Evolutionary conservation across 495 filamentous ascomycete species (phyloP), one percentile per base, ranked within the genome.

Genomic region (Aspergillus cristatus): DNA sequence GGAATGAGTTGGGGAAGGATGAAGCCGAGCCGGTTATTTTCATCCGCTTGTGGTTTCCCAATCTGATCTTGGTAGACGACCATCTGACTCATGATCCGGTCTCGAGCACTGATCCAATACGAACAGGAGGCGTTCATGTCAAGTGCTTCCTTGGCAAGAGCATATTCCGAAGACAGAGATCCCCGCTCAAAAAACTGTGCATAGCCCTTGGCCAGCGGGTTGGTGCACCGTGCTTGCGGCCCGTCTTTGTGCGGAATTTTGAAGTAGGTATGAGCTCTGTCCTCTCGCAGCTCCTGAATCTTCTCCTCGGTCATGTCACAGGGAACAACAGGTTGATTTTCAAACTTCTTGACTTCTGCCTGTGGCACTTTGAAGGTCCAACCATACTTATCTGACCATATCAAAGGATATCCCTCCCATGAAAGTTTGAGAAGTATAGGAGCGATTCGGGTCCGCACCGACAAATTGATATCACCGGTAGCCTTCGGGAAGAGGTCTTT

Each of bases 1-100:
- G 91, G 91, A 42, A 99, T 96, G 37, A 99, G 63, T 50, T 99
- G 91, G n/a, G 91, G 91, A n/a, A 99, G 63, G 46, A 99, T 96
- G 47, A 84, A 91, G 3, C 91, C 91, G 7, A 73, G 38, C n/a
- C 71, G 54, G 16, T 47, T 26, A 32, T 44, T 34, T 1, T 43
- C 35, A 41, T 38, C 37, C 14, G 42, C 29, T 14, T 22, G 44
- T 24, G 29, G 37, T 20, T 51, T 46, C 42, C 41, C 36, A 10
- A 76, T 46, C 34, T 93, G 76, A 32, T 78, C 68, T 37, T 84
- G 67, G 46, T 94, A 95, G 6, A 99, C 81, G 13, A 95, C 90
- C 69, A 96, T 82, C 55, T 99, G 91, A 15, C 81, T 81, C 71
- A 69, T 84, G 43, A 99, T 97, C 32, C 91, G 74, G 50, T 94